Percentiles rank a stretch among this genome's conserved stretches.
Evolutionary conservation across 2,329 filamentous ascomycete species (phyloP).

Genomic region (Bretziella fagacearum): DNA sequence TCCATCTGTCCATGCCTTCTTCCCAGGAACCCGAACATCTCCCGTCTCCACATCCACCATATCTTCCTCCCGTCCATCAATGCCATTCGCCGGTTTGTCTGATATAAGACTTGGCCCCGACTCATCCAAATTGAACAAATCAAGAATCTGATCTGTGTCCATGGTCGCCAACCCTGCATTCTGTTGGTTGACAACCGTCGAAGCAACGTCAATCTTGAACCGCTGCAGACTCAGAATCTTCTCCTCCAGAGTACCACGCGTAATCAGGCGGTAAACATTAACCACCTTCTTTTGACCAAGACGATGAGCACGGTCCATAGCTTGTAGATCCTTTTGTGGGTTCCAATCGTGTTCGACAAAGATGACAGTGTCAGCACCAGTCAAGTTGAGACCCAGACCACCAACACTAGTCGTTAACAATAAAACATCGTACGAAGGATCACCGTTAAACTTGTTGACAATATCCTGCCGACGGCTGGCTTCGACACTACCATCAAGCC

Average conservation of each 20-base stretch:
- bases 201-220: constrained; percentile 98
- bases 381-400: constrained; percentile 84
- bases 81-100: constrained; percentile 31
- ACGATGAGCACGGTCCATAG: constrained; percentile 95
- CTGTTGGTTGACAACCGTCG: constrained; percentile 96
- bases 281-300: constrained; percentile 99
- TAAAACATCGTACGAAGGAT: constrained; percentile 88
- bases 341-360: constrained; percentile 99
- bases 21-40: constrained; percentile 88
- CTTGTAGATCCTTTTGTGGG: constrained; percentile 93
- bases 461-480: constrained; percentile 90
- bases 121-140: constrained; percentile 84
- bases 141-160: constrained; percentile 96
- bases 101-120: constrained; percentile 49
- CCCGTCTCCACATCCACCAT: constrained; percentile 89
- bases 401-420: constrained; percentile 90
- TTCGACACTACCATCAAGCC: constrained; percentile 87
- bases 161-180: constrained; percentile 88
- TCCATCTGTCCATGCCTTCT: constrained; percentile 91
- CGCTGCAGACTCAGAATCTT: constrained; percentile 96
- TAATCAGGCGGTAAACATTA: constrained; percentile 95
- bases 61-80: constrained; percentile 55
- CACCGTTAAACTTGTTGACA: constrained; percentile 96
- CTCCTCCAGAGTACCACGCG: constrained; percentile 87
- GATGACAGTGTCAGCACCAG: constrained; percentile 94